A percentile compares a stretch with the other conserved stretches of the same genome.
Conservation (phyloP, 129 eudicot genomes). For the Chrysanthemum makinoi region DNA sequence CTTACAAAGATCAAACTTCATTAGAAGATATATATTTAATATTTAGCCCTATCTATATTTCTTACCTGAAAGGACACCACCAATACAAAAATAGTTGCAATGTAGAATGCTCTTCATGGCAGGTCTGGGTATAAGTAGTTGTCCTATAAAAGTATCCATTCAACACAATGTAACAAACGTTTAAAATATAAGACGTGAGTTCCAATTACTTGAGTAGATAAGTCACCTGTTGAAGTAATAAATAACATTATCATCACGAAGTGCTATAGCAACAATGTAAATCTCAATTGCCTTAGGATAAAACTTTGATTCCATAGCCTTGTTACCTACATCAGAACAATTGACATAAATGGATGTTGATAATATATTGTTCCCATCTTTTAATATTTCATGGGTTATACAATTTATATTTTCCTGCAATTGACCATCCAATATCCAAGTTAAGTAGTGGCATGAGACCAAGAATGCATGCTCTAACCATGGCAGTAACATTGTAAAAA, state of each 20-base stretch:
- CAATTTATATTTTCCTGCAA: neutral
- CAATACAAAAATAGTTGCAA: no score
- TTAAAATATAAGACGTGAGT: neutral
- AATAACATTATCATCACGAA: constrained; percentile 68
- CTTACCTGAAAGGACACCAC: no score
- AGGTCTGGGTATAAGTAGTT: constrained; percentile 74
- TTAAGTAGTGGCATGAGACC: constrained; percentile 59
- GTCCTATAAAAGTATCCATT: constrained; percentile 49
- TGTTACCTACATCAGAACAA: constrained; percentile 58
- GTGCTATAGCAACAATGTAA: constrained; percentile 76
- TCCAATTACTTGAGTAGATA: constrained; percentile 9
- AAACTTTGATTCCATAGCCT: constrained; percentile 68
- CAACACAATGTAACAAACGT: neutral
- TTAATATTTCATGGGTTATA: neutral
- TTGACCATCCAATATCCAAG: constrained; percentile 50
- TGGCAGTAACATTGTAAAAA: constrained; percentile 63
- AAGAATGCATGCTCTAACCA: constrained; percentile 67
- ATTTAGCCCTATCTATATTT: no score
- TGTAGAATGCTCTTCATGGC: constrained; percentile 8
- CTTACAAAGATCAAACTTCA: no score
- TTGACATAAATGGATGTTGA: constrained; percentile 1
- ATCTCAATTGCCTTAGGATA: constrained; percentile 73
- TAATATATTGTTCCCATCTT: neutral
- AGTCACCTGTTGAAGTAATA: constrained; percentile 86
- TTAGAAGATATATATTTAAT: no score